phyloP scores from a whole-genome alignment of 1,284 basidiomycete genomes.

The Pseudozyma sp. region DNA sequence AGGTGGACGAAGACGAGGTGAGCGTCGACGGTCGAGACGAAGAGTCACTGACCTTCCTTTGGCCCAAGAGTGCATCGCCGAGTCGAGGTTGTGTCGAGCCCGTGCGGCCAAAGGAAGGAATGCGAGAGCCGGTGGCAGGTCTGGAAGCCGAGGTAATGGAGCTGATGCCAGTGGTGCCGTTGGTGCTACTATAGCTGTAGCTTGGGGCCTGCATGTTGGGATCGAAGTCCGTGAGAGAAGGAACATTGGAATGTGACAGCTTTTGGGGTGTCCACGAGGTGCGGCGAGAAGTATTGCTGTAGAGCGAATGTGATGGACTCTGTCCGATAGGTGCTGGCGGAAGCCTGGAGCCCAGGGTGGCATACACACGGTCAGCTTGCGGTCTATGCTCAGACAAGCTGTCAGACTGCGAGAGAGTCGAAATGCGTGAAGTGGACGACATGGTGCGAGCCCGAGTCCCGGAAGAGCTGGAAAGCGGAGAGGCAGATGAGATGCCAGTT shows the following conservation, averaged over 20 bases:
- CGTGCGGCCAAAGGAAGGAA: constrained; percentile 42
- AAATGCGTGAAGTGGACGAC: constrained; percentile 29
- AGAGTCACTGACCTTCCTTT: constrained; percentile 45
- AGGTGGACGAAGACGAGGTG: constrained; percentile 37
- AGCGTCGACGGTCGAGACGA: constrained; percentile 20
- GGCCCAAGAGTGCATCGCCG: constrained; percentile 48
- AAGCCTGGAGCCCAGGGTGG: constrained; percentile 23
- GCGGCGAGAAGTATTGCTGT: constrained; percentile 18
- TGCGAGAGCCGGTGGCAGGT: constrained; percentile 36
- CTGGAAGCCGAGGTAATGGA: constrained; percentile 13
- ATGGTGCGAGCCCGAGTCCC: constrained; percentile 29
- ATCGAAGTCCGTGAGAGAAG: constrained; percentile 29
- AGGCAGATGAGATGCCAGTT: constrained; percentile 13
- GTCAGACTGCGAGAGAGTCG: constrained; percentile 8
- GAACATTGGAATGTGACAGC: constrained; percentile 8
- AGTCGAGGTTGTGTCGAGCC: constrained; percentile 36
- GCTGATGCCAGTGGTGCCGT: not conserved
- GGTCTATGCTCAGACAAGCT: constrained; percentile 10
- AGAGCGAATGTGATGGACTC: constrained; percentile 8
- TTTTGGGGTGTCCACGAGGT: constrained; percentile 41
- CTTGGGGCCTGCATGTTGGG: constrained; percentile 13
- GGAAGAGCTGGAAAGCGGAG: constrained; percentile 19
- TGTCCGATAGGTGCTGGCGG: constrained; percentile 11
- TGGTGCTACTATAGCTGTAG: not conserved
- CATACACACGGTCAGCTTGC: constrained; percentile 19